Conservation (phyloP, 371 early-diverging fungal species). For the Rhizopus arrhizus region DNA sequence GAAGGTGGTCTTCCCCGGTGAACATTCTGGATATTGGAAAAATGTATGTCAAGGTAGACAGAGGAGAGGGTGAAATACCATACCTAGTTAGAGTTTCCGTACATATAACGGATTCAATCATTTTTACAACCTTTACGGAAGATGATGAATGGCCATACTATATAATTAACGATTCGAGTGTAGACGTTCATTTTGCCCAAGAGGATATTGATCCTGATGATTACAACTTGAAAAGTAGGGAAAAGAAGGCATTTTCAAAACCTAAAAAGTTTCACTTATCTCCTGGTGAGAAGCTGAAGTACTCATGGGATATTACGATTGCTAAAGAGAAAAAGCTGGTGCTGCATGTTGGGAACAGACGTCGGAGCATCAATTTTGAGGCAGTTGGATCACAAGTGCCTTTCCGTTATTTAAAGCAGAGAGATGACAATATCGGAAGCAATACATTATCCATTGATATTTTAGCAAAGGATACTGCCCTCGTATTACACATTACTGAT, state of each 20-base stretch:
- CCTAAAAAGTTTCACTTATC: slow-evolving; percentile 25
- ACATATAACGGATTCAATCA: slow-evolving; percentile 78
- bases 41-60: slow-evolving; percentile 74
- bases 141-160: slow-evolving; percentile 88
- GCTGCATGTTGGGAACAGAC: slow-evolving; percentile 68
- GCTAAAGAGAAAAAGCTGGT: slow-evolving; percentile 70
- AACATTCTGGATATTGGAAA: slow-evolving; percentile 83
- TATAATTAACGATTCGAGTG: slow-evolving; percentile 80
- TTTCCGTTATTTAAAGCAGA: slow-evolving; percentile 64
- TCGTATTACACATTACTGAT: slow-evolving; percentile 77
- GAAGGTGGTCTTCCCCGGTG: slow-evolving; percentile 78
- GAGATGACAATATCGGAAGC: slow-evolving; percentile 11
- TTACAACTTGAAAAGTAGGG: slow-evolving; percentile 33
- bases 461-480: slow-evolving; percentile 79
- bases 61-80: slow-evolving; percentile 46
- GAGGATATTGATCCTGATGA: slow-evolving; percentile 38
- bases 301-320: slow-evolving; percentile 94
- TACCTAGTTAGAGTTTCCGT: slow-evolving; percentile 78
- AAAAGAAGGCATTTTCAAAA: slow-evolving; percentile 33
- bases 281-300: slow-evolving; percentile 58
- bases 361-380: slow-evolving; percentile 78
- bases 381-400: slow-evolving; percentile 91
- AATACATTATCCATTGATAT: slow-evolving; percentile 80
- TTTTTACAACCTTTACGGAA: slow-evolving; percentile 82
- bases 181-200: slow-evolving; percentile 79